Base-by-base conservation (phyloP, 2,329 filamentous ascomycete species). In the Anthostomella pinea region DNA sequence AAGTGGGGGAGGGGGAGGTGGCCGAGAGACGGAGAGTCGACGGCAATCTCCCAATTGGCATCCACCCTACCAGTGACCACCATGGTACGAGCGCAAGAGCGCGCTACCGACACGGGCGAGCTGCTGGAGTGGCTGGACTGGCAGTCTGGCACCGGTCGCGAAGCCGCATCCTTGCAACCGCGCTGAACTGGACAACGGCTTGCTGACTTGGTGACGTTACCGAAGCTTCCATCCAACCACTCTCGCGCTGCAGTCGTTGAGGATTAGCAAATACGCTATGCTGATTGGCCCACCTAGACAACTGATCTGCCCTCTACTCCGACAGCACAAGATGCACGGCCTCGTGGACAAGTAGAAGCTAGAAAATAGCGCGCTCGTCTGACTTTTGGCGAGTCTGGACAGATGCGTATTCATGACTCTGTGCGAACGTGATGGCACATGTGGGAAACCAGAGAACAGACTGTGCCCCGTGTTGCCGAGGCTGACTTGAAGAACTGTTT, bases 171-270 rank as follows among this genome's bases (percentile, higher is more conserved):
- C 22, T 27, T 13, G 10, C 6, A 30, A 18, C 35, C 36, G 26
- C 31, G 18, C 31, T 35, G 41, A 26, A 38, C 22, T 31, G 41
- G 38, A 34, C 36, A 47, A 37, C 43, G 34, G 46, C 43, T 54
- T 49, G 47, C 33, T 26, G 29, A 42, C 38, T 52, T 52, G 49
- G 54, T 60, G 57, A 59, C 52, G 54, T 56, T 56, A 54, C 44
- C 46, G 40, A 54, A 52, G 49, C 38, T 46, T n/a, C n/a, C n/a
- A n/a, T n/a, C 32, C 34, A 25, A 40, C 52, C 46, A 38, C 43
- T 37, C 43, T 41, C 45, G 34, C 38, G 45, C 43, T 30, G 37
- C 48, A 46, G 33, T 48, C 43, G 45, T 45, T 52, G 45, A 35
- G 46, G 45, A 51, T 56, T 53, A 41, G 46, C 46, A 58, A 59